These are phyloP conservation scores for Colletotrichum aenigma DNA, from an alignment of 2,329 filamentous ascomycete genomes.

Conservation along the genomic window DNA sequence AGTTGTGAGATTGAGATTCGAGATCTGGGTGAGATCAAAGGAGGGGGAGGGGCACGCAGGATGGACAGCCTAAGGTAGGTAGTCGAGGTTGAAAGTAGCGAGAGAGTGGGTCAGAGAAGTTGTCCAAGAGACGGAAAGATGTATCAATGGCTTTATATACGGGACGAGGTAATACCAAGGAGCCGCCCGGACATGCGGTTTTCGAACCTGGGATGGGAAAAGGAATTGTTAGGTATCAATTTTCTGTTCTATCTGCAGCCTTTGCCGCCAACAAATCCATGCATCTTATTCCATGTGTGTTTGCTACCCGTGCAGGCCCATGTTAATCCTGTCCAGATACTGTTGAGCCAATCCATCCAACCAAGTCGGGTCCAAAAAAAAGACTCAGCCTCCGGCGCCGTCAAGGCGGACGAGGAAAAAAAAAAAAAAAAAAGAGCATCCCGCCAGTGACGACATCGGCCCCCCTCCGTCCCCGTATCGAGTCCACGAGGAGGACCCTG, in stretches of 20 bases:
- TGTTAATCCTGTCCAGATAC: neutral
- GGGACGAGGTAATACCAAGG: neutral
- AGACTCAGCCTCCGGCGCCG: neutral
- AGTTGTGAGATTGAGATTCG: neutral
- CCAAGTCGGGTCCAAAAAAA: neutral
- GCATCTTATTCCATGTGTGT: neutral
- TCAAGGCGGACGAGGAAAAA: neutral
- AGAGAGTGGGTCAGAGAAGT: neutral
- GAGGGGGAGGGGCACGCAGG: conserved; percentile 9
- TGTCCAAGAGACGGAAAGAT: neutral
- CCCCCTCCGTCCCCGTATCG: neutral
- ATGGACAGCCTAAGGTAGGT: neutral
- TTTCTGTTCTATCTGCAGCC: neutral
- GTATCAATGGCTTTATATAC: neutral
- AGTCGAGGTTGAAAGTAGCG: neutral
- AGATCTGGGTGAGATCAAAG: neutral
- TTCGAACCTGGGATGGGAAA: neutral
- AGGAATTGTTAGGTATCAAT: neutral
- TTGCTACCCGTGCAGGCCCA: neutral
- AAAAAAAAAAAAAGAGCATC: neutral
- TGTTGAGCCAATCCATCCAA: neutral
- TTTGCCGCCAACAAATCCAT: neutral
- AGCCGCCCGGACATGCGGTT: neutral
- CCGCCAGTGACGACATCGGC: neutral
- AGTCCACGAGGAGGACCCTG: conserved; percentile 1